These are phyloP conservation scores for Talaromyces piceae DNA, from an alignment of 2,329 filamentous ascomycete genomes.

Conservation along the genomic window DNA sequence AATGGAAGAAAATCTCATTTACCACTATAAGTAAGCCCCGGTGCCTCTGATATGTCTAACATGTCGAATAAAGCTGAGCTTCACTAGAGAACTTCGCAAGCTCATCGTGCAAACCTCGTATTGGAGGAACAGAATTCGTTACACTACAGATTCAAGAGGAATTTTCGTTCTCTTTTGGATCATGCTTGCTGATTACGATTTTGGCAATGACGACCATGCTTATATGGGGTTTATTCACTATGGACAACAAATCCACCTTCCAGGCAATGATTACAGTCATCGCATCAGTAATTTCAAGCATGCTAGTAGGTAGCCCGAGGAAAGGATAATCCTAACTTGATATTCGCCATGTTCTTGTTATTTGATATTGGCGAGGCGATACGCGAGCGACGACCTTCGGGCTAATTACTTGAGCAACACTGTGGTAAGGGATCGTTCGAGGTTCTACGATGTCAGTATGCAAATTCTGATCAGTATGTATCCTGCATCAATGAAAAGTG, in stretches of 20 bases:
- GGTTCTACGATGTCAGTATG: no score
- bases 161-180: neutral
- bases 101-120: neutral
- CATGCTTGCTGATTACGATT: neutral
- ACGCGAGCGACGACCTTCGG: no score
- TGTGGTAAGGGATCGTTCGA: neutral
- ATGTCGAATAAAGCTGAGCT: neutral
- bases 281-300: neutral
- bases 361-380: no score
- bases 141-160: neutral
- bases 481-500: no score
- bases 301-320: neutral
- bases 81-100: neutral
- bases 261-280: neutral
- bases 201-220: neutral
- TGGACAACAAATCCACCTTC: neutral
- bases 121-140: neutral
- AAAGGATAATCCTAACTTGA: neutral
- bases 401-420: neutral
- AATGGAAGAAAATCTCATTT: neutral
- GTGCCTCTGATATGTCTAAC: neutral
- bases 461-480: no score
- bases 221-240: neutral
- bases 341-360: no score
- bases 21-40: neutral